These are phyloP conservation scores for Pseudozyma sp. DNA, from an alignment of 1,284 basidiomycete species.

Conservation along the genomic window DNA sequence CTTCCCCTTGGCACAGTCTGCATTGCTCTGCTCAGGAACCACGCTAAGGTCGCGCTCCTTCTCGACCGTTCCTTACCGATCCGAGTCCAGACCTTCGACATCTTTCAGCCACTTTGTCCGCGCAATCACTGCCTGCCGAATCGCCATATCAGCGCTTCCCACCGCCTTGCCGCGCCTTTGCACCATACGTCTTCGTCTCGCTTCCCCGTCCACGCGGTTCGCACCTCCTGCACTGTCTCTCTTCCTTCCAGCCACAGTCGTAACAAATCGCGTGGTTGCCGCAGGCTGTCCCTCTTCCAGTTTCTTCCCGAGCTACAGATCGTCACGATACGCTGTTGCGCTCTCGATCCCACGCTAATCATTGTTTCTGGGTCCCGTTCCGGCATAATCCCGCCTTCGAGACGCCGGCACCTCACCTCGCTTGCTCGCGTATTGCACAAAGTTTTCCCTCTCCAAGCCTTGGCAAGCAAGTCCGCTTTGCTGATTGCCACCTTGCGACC, in stretches of 20 bases:
- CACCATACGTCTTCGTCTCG: background rate
- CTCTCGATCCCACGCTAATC: background rate
- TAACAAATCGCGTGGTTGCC: conserved; percentile 14
- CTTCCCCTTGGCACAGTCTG: background rate
- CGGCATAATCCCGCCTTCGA: background rate
- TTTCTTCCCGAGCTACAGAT: background rate
- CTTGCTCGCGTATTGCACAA: background rate
- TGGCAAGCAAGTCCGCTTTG: conserved; percentile 11
- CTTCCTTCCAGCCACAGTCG: conserved; percentile 7
- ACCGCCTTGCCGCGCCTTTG: background rate
- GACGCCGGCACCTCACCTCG: conserved; percentile 13
- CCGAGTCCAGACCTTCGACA: conserved; percentile 10
- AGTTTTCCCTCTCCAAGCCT: conserved; percentile 11
- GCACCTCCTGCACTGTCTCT: background rate
- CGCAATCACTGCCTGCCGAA: conserved; percentile 6
- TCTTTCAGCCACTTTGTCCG: background rate
- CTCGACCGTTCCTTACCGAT: background rate
- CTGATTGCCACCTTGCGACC: background rate
- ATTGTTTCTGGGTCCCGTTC: background rate
- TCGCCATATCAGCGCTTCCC: conserved; percentile 11
- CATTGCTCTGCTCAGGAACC: conserved; percentile 20
- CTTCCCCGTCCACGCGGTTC: background rate
- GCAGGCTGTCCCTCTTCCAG: background rate
- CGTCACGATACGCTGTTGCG: background rate
- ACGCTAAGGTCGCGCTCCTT: conserved; percentile 13